Conservation (phyloP, 192 early-diverging fungal genomes). For the Chytriomyces sp. region DNA sequence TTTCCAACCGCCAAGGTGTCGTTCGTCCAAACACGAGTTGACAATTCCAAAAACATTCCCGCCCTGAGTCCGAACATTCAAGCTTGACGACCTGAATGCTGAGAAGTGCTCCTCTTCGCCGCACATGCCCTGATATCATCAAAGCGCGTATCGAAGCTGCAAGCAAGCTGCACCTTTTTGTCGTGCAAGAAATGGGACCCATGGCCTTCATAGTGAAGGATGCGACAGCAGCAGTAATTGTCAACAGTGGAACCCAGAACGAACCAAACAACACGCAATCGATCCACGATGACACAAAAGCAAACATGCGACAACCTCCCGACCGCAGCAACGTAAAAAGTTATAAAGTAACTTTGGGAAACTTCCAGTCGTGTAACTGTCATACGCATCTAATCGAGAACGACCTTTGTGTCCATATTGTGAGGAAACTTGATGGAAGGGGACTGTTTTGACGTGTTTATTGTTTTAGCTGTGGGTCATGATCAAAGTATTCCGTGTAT, state of each 20-base stretch:
- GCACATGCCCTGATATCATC: conserved; percentile 41
- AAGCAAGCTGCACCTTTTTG: conserved; percentile 33
- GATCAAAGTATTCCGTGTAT: conserved; percentile 49
- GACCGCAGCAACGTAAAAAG: too few relatives aligned
- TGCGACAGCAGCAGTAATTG: not conserved
- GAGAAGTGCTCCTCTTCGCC: conserved; percentile 29
- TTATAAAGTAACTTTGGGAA: conserved; percentile 50
- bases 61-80: too few relatives aligned
- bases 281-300: not conserved
- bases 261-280: too few relatives aligned
- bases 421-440: conserved; percentile 10
- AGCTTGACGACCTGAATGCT: too few relatives aligned
- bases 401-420: conserved; percentile 49
- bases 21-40: too few relatives aligned
- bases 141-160: conserved; percentile 41
- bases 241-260: not conserved
- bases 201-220: conserved; percentile 50
- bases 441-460: not conserved
- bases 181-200: conserved; percentile 56
- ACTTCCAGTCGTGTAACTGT: conserved; percentile 44
- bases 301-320: not conserved
- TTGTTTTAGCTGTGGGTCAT: conserved; percentile 53
- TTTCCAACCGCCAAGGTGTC: too few relatives aligned
- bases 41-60: too few relatives aligned
- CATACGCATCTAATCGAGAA: conserved; percentile 25